Base-by-base conservation (phyloP, 345 rosid species). In the Zanthoxylum bungeanum region DNA sequence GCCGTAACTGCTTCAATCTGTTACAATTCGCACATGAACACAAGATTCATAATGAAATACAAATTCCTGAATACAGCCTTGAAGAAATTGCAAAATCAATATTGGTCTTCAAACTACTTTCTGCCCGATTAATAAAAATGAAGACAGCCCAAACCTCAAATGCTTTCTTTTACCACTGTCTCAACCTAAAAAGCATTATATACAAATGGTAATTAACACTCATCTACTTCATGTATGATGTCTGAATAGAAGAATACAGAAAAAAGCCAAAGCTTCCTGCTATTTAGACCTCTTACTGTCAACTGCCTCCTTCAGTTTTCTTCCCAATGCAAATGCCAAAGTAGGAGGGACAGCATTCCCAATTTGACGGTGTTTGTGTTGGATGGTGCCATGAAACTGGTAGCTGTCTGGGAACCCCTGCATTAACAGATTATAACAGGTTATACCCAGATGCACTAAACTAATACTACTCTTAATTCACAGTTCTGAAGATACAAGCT, bases 321-420 rank as follows among this genome's bases (percentile, higher is more conserved):
- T 82, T n/a, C 96, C 98, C 21, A 93, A 73, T 2, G 93, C 96
- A 84, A 63, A 88, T 1, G 97, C 97, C 81, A 93, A 76, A 3
- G 92, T 86, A 31, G 98, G 97, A 47, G 98, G 97, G 2, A 93
- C 97, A 1, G 98, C 98, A 78, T 93, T 93, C 46, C 98, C 98
- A 16, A 91, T 88, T 79, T 93, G 98, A 71, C 89, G 77, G 66
- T 93, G 97, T 77, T 79, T 91, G 80, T 87, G 82, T 36, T 46
- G 79, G 55, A 87, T 86, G 69, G 50, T 85, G 56, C 98, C 97
- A 1, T 79, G 39, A 68, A 91, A 93, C 70, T 75, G 69, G 56
- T 84, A 93, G 74, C 83, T 73, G 69, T 91, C 97, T 0, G 87
- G 94, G 82, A 93, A 93, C n/a, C 98, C 98, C 97, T 93, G 83